Percentiles rank a stretch among this genome's conserved stretches.
phyloP scores from a whole-genome alignment of 1,284 basidiomycete genomes.

The Ceratobasidium sp. region DNA sequence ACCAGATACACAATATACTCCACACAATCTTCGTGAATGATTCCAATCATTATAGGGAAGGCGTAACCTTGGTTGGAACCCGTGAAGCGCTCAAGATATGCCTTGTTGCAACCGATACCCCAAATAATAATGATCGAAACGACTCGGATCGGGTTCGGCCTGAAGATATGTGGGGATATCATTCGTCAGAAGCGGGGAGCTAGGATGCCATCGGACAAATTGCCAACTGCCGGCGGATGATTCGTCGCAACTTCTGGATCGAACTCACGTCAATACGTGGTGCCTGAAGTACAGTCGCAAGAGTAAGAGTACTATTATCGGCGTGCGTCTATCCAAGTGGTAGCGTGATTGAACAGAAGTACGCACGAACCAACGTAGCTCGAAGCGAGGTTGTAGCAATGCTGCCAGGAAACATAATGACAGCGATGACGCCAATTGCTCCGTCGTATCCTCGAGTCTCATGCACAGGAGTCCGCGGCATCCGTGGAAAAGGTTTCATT shows the following conservation, averaged over 20 bases:
- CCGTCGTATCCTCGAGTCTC: background rate
- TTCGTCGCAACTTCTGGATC: no score
- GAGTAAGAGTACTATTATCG: slow-evolving; percentile 19
- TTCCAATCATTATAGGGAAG: slow-evolving; percentile 11
- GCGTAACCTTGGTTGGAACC: no score
- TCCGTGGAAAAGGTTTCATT: background rate
- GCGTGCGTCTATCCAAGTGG: slow-evolving; percentile 29
- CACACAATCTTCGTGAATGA: background rate
- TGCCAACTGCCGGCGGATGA: no score
- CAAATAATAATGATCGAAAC: no score
- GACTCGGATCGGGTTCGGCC: no score
- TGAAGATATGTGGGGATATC: no score
- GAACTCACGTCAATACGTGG: slow-evolving; percentile 15
- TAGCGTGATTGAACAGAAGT: slow-evolving; percentile 25
- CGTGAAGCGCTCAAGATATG: no score
- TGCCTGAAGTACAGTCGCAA: slow-evolving; percentile 22
- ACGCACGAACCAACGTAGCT: slow-evolving; percentile 26
- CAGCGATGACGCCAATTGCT: no score
- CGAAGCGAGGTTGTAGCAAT: slow-evolving; percentile 4
- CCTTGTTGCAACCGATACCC: no score
- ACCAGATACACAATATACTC: background rate
- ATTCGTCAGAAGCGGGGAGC: no score
- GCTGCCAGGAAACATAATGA: background rate
- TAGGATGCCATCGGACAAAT: no score
- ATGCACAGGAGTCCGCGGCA: background rate